These are phyloP conservation scores for Aspergillus clavatus DNA, from an alignment of 2,329 filamentous ascomycete genomes.

Conservation along the genomic window DNA sequence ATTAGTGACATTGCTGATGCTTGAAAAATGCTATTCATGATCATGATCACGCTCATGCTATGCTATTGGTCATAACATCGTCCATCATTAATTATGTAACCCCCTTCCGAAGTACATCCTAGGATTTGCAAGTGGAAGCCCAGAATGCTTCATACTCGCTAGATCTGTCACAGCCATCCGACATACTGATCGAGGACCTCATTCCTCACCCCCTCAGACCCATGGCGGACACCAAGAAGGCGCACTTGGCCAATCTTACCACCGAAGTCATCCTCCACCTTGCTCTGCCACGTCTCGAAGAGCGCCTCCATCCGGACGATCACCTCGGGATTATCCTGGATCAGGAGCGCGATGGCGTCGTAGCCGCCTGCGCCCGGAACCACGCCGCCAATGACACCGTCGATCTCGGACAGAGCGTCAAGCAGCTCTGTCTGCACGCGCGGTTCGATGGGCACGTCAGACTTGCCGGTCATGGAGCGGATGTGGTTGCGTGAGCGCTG, in stretches of 20 bases:
- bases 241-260: constrained; percentile 44
- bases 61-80: background rate
- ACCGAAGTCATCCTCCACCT: constrained; percentile 40
- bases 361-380: constrained; percentile 93
- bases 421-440: constrained; percentile 76
- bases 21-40: background rate
- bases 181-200: constrained; percentile 37
- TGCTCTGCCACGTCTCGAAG: constrained; percentile 60
- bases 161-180: constrained; percentile 30
- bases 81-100: background rate
- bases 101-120: too few species aligned
- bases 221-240: constrained; percentile 43
- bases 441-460: constrained; percentile 84
- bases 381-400: constrained; percentile 83
- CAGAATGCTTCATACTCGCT: background rate
- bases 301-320: constrained; percentile 56
- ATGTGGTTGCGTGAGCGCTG: constrained; percentile 56
- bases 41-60: background rate
- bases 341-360: constrained; percentile 78
- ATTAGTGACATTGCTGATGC: too few species aligned
- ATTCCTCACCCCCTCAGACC: constrained; percentile 42
- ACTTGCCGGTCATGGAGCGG: constrained; percentile 67
- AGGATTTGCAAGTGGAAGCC: background rate
- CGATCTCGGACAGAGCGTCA: constrained; percentile 65
- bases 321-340: constrained; percentile 67